Conservation (phyloP, 2,329 filamentous ascomycete species). For the Plectosphaerella plurivora region DNA sequence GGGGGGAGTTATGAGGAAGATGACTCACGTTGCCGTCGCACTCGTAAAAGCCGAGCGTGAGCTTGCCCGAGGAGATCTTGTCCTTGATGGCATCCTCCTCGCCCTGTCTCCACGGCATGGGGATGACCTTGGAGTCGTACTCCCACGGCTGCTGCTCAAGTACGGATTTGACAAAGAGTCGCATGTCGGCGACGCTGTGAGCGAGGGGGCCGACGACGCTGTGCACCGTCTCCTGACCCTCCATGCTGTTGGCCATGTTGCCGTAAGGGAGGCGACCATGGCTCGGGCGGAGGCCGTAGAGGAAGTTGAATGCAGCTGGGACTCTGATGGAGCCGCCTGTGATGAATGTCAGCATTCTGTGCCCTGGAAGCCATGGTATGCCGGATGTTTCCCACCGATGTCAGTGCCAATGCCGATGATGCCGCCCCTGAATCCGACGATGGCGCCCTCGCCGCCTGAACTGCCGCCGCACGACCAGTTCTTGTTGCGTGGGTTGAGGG, state of each 20-base stretch:
- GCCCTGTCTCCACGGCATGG: constrained; percentile 28
- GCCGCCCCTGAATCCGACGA: constrained; percentile 26
- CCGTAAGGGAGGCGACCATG: constrained; percentile 20
- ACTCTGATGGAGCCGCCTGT: constrained; percentile 23
- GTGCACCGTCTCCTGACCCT: constrained; percentile 26
- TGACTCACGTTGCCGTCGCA: constrained; percentile 16
- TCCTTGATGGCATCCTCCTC: constrained; percentile 18
- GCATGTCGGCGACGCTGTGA: constrained; percentile 16
- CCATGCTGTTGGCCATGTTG: constrained; percentile 26
- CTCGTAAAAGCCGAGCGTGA: constrained; percentile 26
- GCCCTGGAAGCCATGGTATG: not conserved
- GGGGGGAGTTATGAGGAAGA: not conserved
- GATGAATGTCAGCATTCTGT: constrained; percentile 4
- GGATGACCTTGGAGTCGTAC: constrained; percentile 26
- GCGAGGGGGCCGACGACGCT: constrained; percentile 27
- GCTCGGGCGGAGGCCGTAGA: constrained; percentile 22
- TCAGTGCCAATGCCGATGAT: constrained; percentile 30
- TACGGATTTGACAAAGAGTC: constrained; percentile 20
- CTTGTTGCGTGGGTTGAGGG: constrained; percentile 27
- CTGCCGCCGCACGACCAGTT: constrained; percentile 27
- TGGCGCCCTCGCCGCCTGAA: constrained; percentile 30
- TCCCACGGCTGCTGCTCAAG: constrained; percentile 27
- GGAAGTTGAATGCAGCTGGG: constrained; percentile 23
- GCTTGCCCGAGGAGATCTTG: constrained; percentile 13
- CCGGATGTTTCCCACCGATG: constrained; percentile 13